A percentile compares a stretch with the other conserved stretches of the same genome.
Conservation (phyloP, 192 early-diverging fungal species). For the Dissophora globulifera region DNA sequence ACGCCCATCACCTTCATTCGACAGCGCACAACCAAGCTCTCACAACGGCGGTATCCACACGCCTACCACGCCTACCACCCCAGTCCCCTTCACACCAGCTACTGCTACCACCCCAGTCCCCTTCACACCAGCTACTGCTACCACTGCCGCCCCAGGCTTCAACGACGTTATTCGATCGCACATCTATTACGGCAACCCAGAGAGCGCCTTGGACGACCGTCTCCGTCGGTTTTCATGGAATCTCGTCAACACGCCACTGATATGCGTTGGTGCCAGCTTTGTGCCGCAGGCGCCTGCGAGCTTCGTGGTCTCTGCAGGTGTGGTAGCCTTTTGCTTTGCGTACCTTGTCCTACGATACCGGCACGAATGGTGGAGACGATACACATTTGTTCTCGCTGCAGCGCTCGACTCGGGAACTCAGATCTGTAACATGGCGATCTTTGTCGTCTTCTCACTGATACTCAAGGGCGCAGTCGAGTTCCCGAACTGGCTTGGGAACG, state of each 20-base stretch:
- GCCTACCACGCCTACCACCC: too few relatives aligned
- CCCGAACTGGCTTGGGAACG: constrained; percentile 37
- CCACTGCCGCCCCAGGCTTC: background rate
- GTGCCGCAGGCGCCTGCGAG: constrained; percentile 44
- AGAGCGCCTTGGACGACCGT: constrained; percentile 5
- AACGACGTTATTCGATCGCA: background rate
- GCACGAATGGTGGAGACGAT: constrained; percentile 48
- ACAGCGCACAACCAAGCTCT: too few relatives aligned
- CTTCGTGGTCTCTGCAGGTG: constrained; percentile 29
- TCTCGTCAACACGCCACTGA: constrained; percentile 35
- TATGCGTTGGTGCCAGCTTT: constrained; percentile 44
- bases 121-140: background rate
- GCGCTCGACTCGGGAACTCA: constrained; percentile 50
- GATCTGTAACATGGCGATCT: constrained; percentile 53
- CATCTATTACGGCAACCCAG: constrained; percentile 27
- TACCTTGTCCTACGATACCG: constrained; percentile 42
- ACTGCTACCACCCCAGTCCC: background rate
- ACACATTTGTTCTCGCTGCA: constrained; percentile 45
- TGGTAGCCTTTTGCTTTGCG: constrained; percentile 39
- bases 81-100: background rate
- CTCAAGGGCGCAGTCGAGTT: constrained; percentile 36
- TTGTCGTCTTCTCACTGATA: constrained; percentile 48
- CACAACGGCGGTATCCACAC: too few relatives aligned
- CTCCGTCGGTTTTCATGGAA: constrained; percentile 38
- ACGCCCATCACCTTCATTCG: too few relatives aligned